Percentiles rank a stretch among this genome's conserved stretches.
Conservation (phyloP, 176 grass and related monocot genomes). For the Cocos nucifera region DNA sequence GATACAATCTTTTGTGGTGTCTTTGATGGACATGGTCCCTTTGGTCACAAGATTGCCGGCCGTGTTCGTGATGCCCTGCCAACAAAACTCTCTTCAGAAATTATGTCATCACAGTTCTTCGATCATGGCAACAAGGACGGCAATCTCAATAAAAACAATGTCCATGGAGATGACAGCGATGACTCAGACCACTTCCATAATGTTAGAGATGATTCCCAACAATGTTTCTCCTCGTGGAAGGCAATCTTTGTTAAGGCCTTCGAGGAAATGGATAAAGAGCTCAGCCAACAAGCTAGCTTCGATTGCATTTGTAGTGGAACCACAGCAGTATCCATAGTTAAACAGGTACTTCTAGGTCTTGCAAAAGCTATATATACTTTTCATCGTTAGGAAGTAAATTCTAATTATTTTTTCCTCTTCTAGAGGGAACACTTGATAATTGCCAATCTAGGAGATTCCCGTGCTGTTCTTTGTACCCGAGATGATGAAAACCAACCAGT, state of each 20-base stretch:
- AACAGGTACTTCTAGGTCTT: constrained; percentile 35
- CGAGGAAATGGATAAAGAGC: constrained; percentile 60
- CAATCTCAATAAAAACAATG: neutral
- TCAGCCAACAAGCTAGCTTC: constrained; percentile 38
- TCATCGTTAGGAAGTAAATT: too few species aligned
- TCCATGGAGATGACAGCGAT: neutral
- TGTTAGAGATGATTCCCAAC: constrained; percentile 12
- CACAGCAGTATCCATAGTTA: constrained; percentile 56
- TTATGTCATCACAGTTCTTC: constrained; percentile 8
- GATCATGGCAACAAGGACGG: neutral
- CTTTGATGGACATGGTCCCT: constrained; percentile 71
- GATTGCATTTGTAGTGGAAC: constrained; percentile 87
- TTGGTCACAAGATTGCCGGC: constrained; percentile 53
- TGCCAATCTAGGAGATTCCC: constrained; percentile 78
- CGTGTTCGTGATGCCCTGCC: constrained; percentile 51
- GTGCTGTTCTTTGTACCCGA: constrained; percentile 52
- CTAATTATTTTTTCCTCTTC: neutral
- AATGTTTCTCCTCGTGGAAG: constrained; percentile 44
- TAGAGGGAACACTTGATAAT: constrained; percentile 67
- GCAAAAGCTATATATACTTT: too few species aligned
- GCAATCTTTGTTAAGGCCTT: constrained; percentile 43
- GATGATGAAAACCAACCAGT: constrained; percentile 32
- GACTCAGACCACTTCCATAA: constrained; percentile 6
- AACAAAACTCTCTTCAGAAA: constrained; percentile 25
- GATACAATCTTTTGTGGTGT: constrained; percentile 56